Percentiles rank a stretch among this genome's conserved stretches.
phyloP scores from a whole-genome alignment of 2,329 filamentous ascomycete genomes.

The Claviceps humidiphila region DNA sequence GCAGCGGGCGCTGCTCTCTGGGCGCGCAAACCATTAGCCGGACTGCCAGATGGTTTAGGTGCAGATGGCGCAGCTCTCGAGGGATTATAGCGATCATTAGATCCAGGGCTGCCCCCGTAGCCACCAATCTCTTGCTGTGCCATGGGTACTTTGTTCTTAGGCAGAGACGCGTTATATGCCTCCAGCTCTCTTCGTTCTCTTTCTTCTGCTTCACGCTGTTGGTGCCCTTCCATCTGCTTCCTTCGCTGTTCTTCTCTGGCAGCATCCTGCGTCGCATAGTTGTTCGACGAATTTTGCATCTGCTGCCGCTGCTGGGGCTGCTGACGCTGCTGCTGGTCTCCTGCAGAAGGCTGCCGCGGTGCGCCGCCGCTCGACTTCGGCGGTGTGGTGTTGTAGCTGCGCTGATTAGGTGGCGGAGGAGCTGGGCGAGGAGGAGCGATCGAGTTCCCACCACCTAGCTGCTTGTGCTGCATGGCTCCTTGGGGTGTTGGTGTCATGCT shows the following conservation, averaged over 20 bases:
- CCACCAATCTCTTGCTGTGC: slow-evolving; percentile 85
- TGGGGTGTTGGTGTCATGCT: slow-evolving; percentile 57
- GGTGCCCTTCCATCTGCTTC: slow-evolving; percentile 48
- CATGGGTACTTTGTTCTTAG: slow-evolving; percentile 64
- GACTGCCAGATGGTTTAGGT: slow-evolving; percentile 45
- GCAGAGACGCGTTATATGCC: slow-evolving; percentile 79
- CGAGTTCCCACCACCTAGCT: slow-evolving; percentile 40
- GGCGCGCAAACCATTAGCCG: slow-evolving; percentile 45
- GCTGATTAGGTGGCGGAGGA: slow-evolving; percentile 29
- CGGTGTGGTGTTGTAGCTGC: slow-evolving; percentile 27
- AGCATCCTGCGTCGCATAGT: slow-evolving; percentile 38
- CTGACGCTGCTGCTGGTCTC: slow-evolving; percentile 19
- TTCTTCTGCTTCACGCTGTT: slow-evolving; percentile 46
- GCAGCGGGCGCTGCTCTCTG: slow-evolving; percentile 75
- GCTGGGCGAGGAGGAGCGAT: slow-evolving; percentile 59
- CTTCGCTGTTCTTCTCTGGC: slow-evolving; percentile 45
- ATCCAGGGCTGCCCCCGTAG: slow-evolving; percentile 34
- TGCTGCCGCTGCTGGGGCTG: slow-evolving; percentile 44
- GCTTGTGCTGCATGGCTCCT: slow-evolving; percentile 44
- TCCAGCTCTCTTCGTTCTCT: slow-evolving; percentile 64
- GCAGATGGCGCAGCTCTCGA: slow-evolving; percentile 72
- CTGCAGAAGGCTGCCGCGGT: slow-evolving; percentile 27
- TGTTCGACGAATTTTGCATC: slow-evolving; percentile 42
- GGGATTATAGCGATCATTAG: slow-evolving; percentile 69
- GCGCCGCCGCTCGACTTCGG: slow-evolving; percentile 23